Evolutionary conservation across 2,329 filamentous ascomycete genomes (phyloP).

Genomic region (Chaetomiaceae sp.): DNA sequence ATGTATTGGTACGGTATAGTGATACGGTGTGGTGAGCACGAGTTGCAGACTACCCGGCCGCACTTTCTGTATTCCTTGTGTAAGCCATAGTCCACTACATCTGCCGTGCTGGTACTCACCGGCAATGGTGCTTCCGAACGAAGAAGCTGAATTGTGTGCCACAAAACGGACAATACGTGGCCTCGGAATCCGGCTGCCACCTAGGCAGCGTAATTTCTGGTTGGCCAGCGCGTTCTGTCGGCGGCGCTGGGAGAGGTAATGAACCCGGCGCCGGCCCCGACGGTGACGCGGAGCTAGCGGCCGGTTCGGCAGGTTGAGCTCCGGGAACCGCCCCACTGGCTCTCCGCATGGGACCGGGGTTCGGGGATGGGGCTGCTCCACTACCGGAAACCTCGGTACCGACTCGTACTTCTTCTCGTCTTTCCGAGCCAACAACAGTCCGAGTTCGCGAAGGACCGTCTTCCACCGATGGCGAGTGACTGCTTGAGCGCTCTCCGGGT

Average conservation of each 20-base stretch:
- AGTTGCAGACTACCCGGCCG: constrained; percentile 81
- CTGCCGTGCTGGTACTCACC: constrained; percentile 38
- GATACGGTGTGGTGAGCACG: constrained; percentile 89
- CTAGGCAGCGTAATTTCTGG: constrained; percentile 55
- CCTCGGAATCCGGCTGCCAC: constrained; percentile 87
- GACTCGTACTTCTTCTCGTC: not conserved
- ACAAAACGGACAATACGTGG: constrained; percentile 80
- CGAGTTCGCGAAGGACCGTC: not conserved
- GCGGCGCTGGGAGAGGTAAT: not conserved
- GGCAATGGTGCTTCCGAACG: constrained; percentile 87
- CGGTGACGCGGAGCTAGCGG: not conserved
- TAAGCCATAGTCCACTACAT: not conserved
- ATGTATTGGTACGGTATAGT: constrained; percentile 93
- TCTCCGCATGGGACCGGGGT: not conserved
- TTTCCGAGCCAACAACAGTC: not conserved
- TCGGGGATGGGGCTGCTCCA: not conserved
- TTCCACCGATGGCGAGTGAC: not conserved
- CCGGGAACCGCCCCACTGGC: not conserved
- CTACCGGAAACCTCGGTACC: not conserved
- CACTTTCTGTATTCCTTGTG: constrained; percentile 60
- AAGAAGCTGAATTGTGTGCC: constrained; percentile 72
- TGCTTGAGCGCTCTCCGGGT: not conserved
- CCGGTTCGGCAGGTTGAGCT: not conserved
- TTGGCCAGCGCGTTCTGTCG: not conserved
- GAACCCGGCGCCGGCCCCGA: not conserved